Evolutionary conservation across 495 filamentous ascomycete genomes (phyloP).

Genomic region (Tetracladium marchalianum): DNA sequence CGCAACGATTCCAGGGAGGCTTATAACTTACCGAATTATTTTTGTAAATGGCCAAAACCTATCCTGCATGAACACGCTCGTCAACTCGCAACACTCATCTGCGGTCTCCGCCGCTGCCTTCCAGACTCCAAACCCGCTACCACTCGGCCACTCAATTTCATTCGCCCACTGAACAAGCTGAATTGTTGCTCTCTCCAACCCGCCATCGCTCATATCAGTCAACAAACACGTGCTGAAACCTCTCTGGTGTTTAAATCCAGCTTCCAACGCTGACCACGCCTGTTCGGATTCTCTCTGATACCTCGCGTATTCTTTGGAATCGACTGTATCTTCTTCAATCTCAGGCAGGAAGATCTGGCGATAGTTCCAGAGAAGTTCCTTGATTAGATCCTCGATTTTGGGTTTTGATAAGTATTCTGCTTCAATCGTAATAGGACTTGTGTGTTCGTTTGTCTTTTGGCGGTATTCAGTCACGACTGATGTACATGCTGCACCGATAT

Average conservation of each 20-base stretch:
- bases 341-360: conserved; percentile 16
- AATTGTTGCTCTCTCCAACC: conserved; percentile 4
- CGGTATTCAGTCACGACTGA: conserved; percentile 22
- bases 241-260: conserved; percentile 14
- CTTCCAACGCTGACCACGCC: conserved; percentile 18
- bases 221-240: conserved; percentile 14
- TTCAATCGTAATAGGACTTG: conserved; percentile 17
- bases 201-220: conserved; percentile 13
- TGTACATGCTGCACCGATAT: conserved; percentile 17
- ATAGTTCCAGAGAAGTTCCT: conserved; percentile 21
- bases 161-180: conserved; percentile 14
- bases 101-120: conserved; percentile 18
- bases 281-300: conserved; percentile 13
- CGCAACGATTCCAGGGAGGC: neutral
- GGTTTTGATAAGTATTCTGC: conserved; percentile 17
- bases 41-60: conserved; percentile 25
- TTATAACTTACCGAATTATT: conserved; percentile 19
- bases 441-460: conserved; percentile 15
- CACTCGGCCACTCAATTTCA: conserved; percentile 17
- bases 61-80: conserved; percentile 20
- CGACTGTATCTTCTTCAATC: conserved; percentile 6
- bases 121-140: conserved; percentile 19
- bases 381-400: conserved; percentile 16
- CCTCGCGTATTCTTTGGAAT: conserved; percentile 10
- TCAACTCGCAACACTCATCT: conserved; percentile 20